Conservation (phyloP, 2,329 filamentous ascomycete species). For the Arthrobotrys musiformis region DNA sequence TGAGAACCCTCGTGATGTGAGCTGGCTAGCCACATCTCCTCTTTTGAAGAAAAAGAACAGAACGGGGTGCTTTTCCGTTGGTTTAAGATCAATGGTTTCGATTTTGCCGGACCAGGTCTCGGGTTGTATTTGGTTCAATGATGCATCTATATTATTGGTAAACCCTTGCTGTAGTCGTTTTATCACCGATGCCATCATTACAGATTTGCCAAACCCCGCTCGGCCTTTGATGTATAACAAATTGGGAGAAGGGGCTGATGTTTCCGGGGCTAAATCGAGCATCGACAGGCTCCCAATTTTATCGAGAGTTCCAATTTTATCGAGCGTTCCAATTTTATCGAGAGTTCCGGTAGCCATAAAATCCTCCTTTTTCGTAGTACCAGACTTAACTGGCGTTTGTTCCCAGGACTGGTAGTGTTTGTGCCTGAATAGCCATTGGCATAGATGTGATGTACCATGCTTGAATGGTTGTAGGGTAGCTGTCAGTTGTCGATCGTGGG, state of each 20-base stretch:
- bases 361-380: neutral
- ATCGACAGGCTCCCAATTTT: no score
- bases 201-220: slow-evolving; percentile 38
- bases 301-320: no score
- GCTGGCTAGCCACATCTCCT: slow-evolving; percentile 39
- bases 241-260: neutral
- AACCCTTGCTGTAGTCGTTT: neutral
- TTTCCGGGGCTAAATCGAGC: no score
- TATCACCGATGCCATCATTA: slow-evolving; percentile 32
- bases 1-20: slow-evolving; percentile 10
- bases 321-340: neutral
- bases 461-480: slow-evolving; percentile 5
- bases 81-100: no score
- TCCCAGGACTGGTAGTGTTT: slow-evolving; percentile 28
- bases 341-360: neutral
- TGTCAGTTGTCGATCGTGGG: slow-evolving; percentile 1
- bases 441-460: slow-evolving; percentile 14
- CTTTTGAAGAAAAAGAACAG: slow-evolving; percentile 49
- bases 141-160: neutral
- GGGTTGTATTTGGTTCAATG: neutral
- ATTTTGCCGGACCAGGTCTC: no score
- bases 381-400: neutral
- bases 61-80: slow-evolving; percentile 5
- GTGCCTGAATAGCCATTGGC: slow-evolving; percentile 34
- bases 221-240: slow-evolving; percentile 39